phyloP scores from a whole-genome alignment of 192 early-diverging fungal genomes.

The Thamnidium elegans region DNA sequence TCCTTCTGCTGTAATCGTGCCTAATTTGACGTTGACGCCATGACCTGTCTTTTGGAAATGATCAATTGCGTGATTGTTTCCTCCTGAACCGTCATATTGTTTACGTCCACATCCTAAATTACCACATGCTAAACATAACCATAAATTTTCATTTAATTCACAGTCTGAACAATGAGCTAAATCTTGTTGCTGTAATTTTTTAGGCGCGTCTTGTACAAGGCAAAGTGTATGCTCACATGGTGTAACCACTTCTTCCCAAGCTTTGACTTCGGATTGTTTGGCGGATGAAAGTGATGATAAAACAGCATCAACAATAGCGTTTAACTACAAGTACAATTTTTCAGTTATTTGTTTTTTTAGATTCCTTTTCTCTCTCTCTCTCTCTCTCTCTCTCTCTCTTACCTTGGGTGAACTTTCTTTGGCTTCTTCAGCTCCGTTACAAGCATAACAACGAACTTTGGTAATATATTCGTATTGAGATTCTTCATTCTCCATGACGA shows the following conservation, averaged over 20 bases:
- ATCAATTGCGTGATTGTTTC: slow-evolving; percentile 87
- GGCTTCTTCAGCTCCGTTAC: slow-evolving; percentile 55
- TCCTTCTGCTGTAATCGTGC: slow-evolving; percentile 97
- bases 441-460: slow-evolving; percentile 77
- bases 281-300: slow-evolving; percentile 77
- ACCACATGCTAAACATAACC: slow-evolving; percentile 94
- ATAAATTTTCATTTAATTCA: slow-evolving; percentile 89
- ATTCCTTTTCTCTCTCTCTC: neutral
- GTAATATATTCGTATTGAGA: slow-evolving; percentile 75
- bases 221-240: slow-evolving; percentile 77
- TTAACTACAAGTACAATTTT: slow-evolving; percentile 43
- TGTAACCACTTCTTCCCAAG: slow-evolving; percentile 86
- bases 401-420: slow-evolving; percentile 57
- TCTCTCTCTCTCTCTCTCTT: neutral
- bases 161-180: slow-evolving; percentile 78
- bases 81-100: slow-evolving; percentile 89
- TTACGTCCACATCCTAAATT: slow-evolving; percentile 91
- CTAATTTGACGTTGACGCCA: slow-evolving; percentile 84
- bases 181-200: slow-evolving; percentile 43
- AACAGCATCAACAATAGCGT: slow-evolving; percentile 62
- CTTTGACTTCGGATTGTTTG: slow-evolving; percentile 85
- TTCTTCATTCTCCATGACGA: slow-evolving; percentile 70
- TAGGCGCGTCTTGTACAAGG: slow-evolving; percentile 62
- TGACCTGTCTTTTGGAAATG: slow-evolving; percentile 85
- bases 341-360: neutral